Conservation (phyloP, 1,284 basidiomycete genomes). For the Heterobasidion irregulare region DNA sequence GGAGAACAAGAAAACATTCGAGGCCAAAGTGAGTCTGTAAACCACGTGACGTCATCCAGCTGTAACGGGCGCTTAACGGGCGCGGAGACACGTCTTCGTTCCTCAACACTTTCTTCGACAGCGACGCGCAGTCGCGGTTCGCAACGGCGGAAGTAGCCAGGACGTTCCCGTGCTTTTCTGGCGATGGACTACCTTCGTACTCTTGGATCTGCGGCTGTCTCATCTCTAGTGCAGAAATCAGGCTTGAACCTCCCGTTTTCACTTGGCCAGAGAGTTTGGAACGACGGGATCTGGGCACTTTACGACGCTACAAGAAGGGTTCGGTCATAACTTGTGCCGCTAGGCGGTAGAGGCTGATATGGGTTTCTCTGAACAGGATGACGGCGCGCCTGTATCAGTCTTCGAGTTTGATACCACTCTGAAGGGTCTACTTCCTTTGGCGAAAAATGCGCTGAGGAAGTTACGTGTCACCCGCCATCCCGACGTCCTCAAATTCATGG, state of each 20-base stretch:
- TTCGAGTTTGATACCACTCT: slow-evolving; percentile 78
- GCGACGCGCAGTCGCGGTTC: too few species aligned
- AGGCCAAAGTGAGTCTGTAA: not conserved
- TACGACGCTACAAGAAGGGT: slow-evolving; percentile 88
- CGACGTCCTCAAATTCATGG: slow-evolving; percentile 92
- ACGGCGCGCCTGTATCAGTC: slow-evolving; percentile 75
- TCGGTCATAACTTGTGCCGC: not conserved
- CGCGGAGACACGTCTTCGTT: not conserved
- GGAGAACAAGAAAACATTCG: not conserved
- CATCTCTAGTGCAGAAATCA: slow-evolving; percentile 82
- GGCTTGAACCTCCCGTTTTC: slow-evolving; percentile 86
- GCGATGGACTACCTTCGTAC: slow-evolving; percentile 82
- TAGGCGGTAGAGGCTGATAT: slow-evolving; percentile 14
- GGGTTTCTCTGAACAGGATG: slow-evolving; percentile 54
- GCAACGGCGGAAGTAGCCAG: too few species aligned
- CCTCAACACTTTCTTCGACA: not conserved
- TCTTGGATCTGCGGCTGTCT: slow-evolving; percentile 81
- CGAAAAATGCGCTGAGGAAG: slow-evolving; percentile 88
- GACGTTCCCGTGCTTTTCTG: too few species aligned
- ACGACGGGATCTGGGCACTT: slow-evolving; percentile 72
- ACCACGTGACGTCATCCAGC: not conserved
- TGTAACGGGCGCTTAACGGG: not conserved
- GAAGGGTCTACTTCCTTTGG: slow-evolving; percentile 64
- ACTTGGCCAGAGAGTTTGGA: slow-evolving; percentile 73
- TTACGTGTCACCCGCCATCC: slow-evolving; percentile 91